A percentile compares a stretch with the other conserved stretches of the same genome.
phyloP scores from a whole-genome alignment of 139 green algal species.

The Cymbomonas tetramitiformis region DNA sequence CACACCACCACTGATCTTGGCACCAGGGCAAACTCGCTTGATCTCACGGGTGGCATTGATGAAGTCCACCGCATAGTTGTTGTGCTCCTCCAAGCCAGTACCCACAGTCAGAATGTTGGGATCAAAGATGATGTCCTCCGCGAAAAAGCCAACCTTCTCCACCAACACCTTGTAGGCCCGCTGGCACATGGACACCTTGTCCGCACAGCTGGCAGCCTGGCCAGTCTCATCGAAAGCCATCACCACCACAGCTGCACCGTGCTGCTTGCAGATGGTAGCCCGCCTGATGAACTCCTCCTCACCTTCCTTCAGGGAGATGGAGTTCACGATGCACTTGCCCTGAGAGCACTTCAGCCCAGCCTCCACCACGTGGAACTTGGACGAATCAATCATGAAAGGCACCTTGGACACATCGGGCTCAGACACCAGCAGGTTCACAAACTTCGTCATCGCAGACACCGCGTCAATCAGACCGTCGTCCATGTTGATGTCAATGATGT shows the following conservation, averaged over 20 bases:
- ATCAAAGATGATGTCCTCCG: conserved; percentile 96
- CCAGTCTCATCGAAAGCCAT: conserved; percentile 97
- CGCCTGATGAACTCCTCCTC: conserved; percentile 78
- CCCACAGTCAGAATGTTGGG: conserved; percentile 97
- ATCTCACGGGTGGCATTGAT: conserved; percentile 78
- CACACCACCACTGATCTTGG: conserved; percentile 88
- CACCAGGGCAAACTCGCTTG: conserved; percentile 81
- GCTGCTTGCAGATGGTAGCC: conserved; percentile 58
- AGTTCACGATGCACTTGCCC: conserved; percentile 97
- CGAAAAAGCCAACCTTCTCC: conserved; percentile 82
- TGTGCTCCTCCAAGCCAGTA: conserved; percentile 90
- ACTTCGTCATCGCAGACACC: conserved; percentile 82
- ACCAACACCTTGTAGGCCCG: conserved; percentile 87
- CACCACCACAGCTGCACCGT: conserved; percentile 87
- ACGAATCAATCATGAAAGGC: conserved; percentile 96
- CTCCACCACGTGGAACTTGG: conserved; percentile 93
- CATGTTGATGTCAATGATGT: conserved; percentile 98
- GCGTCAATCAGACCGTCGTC: conserved; percentile 93
- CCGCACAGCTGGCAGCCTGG: conserved; percentile 29
- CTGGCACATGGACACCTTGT: conserved; percentile 75
- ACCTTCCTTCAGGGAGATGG: conserved; percentile 92
- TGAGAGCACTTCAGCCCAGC: conserved; percentile 86
- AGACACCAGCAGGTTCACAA: conserved; percentile 86
- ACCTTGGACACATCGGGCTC: conserved; percentile 78
- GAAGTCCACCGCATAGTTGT: conserved; percentile 99